Base-by-base conservation (phyloP, 2,329 filamentous ascomycete genomes). In the Colletotrichum salicis region DNA sequence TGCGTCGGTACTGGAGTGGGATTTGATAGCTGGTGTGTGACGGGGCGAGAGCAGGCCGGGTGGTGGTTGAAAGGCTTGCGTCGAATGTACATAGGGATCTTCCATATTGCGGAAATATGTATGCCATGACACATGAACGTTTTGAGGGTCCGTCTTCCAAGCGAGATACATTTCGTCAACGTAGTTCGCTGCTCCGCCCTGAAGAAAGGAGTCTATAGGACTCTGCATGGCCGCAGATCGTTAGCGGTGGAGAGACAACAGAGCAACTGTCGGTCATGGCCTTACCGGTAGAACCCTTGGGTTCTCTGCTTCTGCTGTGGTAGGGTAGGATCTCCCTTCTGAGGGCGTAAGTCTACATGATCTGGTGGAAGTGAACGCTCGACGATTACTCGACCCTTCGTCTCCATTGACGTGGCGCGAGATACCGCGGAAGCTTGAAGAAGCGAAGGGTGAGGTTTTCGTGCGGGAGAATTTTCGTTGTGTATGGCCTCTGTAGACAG, bases 21-120 rank as follows among this genome's bases (percentile, higher is more conserved):
- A 92, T 79, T 92, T 89, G 72, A 93, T 87, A 73, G 89, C 31
- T n/a, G 55, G 88, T 67, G 93, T 91, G 67, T 96, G 90, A 76
- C 93, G 93, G 73, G 93, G 90, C 64, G 95, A 94, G 63, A 98
- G 91, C 76, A 99, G 91, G 76, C 93, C 97, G 15, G 96, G 96
- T 57, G 96, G 96, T 76, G 96, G 95, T 76, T 94, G 94, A 87
- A 99, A 99, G 76, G 96, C 96, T 84, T 97, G 93, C 73, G 96
- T 96, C 80, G 97, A 94, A 80, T 95, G 96, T 93, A 98, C 97
- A 79, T 96, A 93, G 81, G 96, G 96, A 76, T 91, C 93, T 87
- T 99, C 96, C 93, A 98, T 98, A 86, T 99, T 99, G 86, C 92
- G 94, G 89, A 99, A 99, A 89, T 99, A 99, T 80, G 96, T 92